Base-by-base conservation (phyloP, 768 basidiomycete species). In the Cubamyces lactineus region DNA sequence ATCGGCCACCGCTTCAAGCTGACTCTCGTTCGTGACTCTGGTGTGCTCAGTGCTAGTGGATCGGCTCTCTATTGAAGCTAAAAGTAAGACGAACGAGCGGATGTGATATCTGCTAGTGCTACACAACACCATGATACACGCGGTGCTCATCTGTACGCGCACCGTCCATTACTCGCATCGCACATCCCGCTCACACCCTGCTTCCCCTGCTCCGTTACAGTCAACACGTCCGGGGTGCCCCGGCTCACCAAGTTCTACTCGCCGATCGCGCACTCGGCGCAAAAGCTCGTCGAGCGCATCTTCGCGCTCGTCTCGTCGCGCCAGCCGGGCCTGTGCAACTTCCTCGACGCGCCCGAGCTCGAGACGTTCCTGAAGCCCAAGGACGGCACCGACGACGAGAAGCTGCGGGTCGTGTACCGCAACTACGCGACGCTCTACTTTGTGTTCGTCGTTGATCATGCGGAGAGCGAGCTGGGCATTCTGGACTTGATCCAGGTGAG, bases 371-470 rank as follows among this genome's bases (percentile, higher is more conserved):
- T 92, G 45, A 87, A 86, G 2, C 77, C 73, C 48, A 71, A 74
- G 57, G 81, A 77, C 34, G 80, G 80, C 52, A 6, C 34, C 34
- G 77, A 78, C 34, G 78, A 75, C 58, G 87, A 89, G 66, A 80
- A 84, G 71, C 86, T 92, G 80, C 81, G 91, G 61, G 92, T 98
- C 43, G 94, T 98, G 34, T 98, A 98, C 75, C 80, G 96, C 53
- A 94, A 87, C 74, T 98, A 98, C 73, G 96, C 96, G 3, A 98
- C 96, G 1, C 82, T 99, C 41, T 94, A 93, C 76, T 98, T 99
- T 70, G 94, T 96, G 13, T 96, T 98, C 74, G 93, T 98, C 5
- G 96, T 98, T 5, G 96, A 98, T 71, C 87, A 88, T 26, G 91
- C 93, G 17, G 97, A 99, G 78, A 98, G 95, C 70, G 97, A 98